phyloP scores from a whole-genome alignment of 1,284 basidiomycete species.

The Ceraceosorus guamensis region DNA sequence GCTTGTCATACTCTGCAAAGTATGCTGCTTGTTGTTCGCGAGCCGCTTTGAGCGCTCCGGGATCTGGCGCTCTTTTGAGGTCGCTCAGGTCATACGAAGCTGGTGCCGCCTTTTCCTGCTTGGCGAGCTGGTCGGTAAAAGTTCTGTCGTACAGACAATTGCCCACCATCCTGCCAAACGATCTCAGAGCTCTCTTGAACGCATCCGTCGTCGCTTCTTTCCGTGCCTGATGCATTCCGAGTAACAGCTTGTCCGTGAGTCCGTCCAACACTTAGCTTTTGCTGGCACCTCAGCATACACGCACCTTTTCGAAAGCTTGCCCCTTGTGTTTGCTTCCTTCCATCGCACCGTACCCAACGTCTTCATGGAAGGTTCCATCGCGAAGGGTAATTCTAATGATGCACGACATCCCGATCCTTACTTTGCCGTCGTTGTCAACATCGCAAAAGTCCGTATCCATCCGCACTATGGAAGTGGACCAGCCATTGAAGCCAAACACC shows the following conservation, averaged over 20 bases:
- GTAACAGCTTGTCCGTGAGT: too few relatives aligned
- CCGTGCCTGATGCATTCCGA: conserved; percentile 57
- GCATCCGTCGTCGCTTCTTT: conserved; percentile 96
- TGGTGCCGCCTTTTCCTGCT: neutral
- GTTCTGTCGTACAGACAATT: conserved; percentile 14
- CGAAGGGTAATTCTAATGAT: conserved; percentile 77
- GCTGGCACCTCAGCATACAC: too few relatives aligned
- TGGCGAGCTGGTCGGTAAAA: conserved; percentile 6
- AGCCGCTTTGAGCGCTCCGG: neutral
- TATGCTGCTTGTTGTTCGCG: too few relatives aligned
- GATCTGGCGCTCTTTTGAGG: neutral
- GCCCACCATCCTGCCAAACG: conserved; percentile 87
- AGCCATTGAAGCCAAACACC: conserved; percentile 96
- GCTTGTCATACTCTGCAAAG: too few relatives aligned
- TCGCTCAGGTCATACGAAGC: neutral
- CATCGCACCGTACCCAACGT: conserved; percentile 68
- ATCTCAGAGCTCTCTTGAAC: conserved; percentile 78
- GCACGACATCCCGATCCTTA: conserved; percentile 70
- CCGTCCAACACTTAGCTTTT: too few relatives aligned
- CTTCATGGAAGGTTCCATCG: conserved; percentile 82
- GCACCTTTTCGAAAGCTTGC: conserved; percentile 72
- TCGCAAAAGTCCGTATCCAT: conserved; percentile 63
- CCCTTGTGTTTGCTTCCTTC: conserved; percentile 82
- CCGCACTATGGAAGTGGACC: conserved; percentile 76
- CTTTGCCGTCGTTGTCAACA: conserved; percentile 45